phyloP scores from a whole-genome alignment of 257 asterid species.

The Phtheirospermum japonicum region DNA sequence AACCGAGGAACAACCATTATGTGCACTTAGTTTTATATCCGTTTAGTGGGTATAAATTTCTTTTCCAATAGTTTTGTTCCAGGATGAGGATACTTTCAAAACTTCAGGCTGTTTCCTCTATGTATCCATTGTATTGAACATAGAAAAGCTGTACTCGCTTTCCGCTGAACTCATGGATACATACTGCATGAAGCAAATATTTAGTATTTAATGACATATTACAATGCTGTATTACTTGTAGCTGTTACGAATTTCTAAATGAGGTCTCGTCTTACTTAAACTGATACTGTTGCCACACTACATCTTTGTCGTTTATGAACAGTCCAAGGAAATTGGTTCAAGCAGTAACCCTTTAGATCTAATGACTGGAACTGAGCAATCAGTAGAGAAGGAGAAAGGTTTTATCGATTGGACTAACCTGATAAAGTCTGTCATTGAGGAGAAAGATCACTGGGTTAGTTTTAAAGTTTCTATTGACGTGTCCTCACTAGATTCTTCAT shows the following conservation, averaged over 20 bases:
- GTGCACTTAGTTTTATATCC: not conserved
- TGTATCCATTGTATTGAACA: too few species aligned
- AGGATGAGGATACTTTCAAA: too few species aligned
- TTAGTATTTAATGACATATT: conserved; percentile 1
- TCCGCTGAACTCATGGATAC: not conserved
- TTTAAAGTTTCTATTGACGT: conserved; percentile 19
- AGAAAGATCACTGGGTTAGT: conserved; percentile 96
- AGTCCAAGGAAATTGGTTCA: conserved; percentile 80
- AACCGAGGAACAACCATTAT: too few species aligned
- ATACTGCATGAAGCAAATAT: conserved; percentile 18
- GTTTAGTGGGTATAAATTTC: not conserved
- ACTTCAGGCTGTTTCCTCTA: too few species aligned
- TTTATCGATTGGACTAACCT: conserved; percentile 73
- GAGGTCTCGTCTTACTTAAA: conserved; percentile 15
- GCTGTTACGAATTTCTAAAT: conserved; percentile 4
- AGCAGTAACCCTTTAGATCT: conserved; percentile 46
- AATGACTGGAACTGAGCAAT: conserved; percentile 60
- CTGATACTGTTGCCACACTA: conserved; percentile 15
- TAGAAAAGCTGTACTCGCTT: too few species aligned
- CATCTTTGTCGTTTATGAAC: conserved; percentile 27
- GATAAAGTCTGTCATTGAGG: conserved; percentile 68
- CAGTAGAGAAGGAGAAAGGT: conserved; percentile 68
- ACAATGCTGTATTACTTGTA: not conserved
- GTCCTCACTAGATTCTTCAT: not conserved
- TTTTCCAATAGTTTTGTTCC: too few species aligned